Evolutionary conservation across 495 filamentous ascomycete species (phyloP), one percentile per base, ranked within the genome.

Genomic region (Talaromyces nanjingensis): DNA sequence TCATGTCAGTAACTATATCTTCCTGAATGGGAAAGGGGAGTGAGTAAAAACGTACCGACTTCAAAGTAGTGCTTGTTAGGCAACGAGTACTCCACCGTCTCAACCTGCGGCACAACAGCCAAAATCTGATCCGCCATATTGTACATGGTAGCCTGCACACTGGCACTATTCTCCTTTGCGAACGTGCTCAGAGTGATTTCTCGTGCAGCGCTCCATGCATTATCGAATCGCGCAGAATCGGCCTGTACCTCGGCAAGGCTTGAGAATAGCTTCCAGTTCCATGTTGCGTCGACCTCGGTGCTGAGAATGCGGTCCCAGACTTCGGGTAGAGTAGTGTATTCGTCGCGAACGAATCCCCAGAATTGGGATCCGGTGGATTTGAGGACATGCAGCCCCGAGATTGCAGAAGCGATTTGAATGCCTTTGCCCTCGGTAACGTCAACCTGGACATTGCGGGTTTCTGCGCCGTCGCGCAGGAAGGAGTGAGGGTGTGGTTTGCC

Each of bases 21-120:
- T 34, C 27, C n/a, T 14, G 2, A 47, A 60, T 25, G 34, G 45
- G 34, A 31, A 11, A 33, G 20, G 22, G 22, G 59, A 55, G 20
- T 39, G 52, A 14, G 57, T 4, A 22, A 33, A 18, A 59, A 82
- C 88, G 78, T 81, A 96, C 92, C 89, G 78, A 97, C 89, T 75
- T 97, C 94, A 72, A 97, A 98, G 78, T 96, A 98, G 75, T 98
- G 94, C 79, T 96, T 97, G 78, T 98, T 98, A 22, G 94, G 94
- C 71, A 98, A 79, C 12, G 86, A 83, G 71, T 97, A 98, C 67
- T 88, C 85, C 42, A 92, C 90, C 12, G 83, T 78, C 49, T 90
- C 86, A 9, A 91, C 83, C 73, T 86, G 78, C 31, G 91, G 86
- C 62, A 83, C 91, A 27, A 79, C 84, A 18, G 81, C 90, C 66